phyloP scores from a whole-genome alignment of 2,329 filamentous ascomycete species.

The Exophiala calicioides region DNA sequence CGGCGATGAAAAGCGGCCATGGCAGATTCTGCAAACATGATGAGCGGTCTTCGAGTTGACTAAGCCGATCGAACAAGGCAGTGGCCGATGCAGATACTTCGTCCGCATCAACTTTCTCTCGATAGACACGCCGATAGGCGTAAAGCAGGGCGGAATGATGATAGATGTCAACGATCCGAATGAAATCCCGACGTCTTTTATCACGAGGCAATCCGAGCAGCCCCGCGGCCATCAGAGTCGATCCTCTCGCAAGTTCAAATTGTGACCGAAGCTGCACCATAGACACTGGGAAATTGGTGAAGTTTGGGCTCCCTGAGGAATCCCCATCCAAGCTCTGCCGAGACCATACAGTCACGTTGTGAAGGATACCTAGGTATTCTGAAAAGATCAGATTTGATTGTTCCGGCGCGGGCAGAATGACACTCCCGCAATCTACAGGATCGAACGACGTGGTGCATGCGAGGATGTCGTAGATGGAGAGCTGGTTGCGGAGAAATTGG shows the following conservation, averaged over 20 bases:
- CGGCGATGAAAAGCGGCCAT: slow-evolving; percentile 34
- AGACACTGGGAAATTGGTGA: slow-evolving; percentile 10
- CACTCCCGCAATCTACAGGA: slow-evolving; percentile 14
- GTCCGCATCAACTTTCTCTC: slow-evolving; percentile 6
- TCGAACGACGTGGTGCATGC: slow-evolving; percentile 23
- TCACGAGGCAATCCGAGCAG: slow-evolving; percentile 15
- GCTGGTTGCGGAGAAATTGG: slow-evolving; percentile 25
- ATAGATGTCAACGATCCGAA: slow-evolving; percentile 33
- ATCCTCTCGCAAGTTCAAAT: slow-evolving; percentile 25
- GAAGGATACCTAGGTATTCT: slow-evolving; percentile 22
- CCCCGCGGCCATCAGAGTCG: slow-evolving; percentile 25
- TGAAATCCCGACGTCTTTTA: slow-evolving; percentile 29
- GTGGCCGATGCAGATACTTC: slow-evolving; percentile 17
- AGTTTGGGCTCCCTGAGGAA: neutral
- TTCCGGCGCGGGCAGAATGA: slow-evolving; percentile 21
- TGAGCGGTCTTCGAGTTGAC: slow-evolving; percentile 21
- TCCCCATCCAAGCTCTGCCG: slow-evolving; percentile 5
- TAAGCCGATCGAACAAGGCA: slow-evolving; percentile 21
- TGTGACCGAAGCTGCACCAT: slow-evolving; percentile 13
- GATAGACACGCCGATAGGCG: slow-evolving; percentile 29
- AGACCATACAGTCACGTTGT: slow-evolving; percentile 19
- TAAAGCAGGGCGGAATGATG: slow-evolving; percentile 35
- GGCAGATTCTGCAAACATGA: slow-evolving; percentile 34
- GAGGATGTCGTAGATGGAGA: slow-evolving; percentile 26
- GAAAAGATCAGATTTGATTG: slow-evolving; percentile 25